Base-by-base conservation (phyloP, 768 basidiomycete genomes). In the Gloeostereum incarnatum region DNA sequence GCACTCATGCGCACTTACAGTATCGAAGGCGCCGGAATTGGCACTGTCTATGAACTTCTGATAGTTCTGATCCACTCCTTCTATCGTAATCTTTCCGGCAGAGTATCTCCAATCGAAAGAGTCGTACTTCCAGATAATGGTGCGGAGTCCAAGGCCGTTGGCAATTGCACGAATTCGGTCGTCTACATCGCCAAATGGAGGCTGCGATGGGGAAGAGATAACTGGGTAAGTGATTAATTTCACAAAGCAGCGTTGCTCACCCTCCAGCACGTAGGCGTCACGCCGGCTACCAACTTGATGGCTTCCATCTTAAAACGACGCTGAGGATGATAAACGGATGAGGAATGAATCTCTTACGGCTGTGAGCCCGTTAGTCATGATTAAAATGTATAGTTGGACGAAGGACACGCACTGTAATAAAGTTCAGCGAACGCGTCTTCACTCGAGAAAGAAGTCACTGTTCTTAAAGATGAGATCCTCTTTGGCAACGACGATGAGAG, bases 131-230 rank as follows among this genome's bases (percentile, higher is more conserved):
- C 88, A 90, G 36, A 89, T 63, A 51, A 90, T 66, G 2, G 83
- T 83, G 9, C 69, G 71, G 11, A 89, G 60, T 25, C 76, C 77
- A 46, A 89, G 73, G 6, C 68, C 75, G 17, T 75, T 52, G 2
- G 80, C 75, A 40, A 90, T 80, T 24, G 72, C 63, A 23, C 88
- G 74, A 30, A 89, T 75, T 36, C 87, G 81, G 56, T 81, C 78
- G 30, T 90, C 87, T 14, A 81, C 61, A 42, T 81, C 78, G 32
- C 78, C 80, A 44, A 61, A 80, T 1, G 79, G 78, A 23, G 79
- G 77, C 72, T 75, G 41, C 14, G 25, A 19, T 2, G 21, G 2
- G 19, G 18, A 26, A 8, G 26, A 2, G 21, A 35, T 37, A 16
- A 29, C 22, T 31, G 37, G 13, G 18, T 9, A n/a, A 14, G 18